phyloP scores from a whole-genome alignment of 768 basidiomycete genomes.

The Sporobolomyces roseus region DNA sequence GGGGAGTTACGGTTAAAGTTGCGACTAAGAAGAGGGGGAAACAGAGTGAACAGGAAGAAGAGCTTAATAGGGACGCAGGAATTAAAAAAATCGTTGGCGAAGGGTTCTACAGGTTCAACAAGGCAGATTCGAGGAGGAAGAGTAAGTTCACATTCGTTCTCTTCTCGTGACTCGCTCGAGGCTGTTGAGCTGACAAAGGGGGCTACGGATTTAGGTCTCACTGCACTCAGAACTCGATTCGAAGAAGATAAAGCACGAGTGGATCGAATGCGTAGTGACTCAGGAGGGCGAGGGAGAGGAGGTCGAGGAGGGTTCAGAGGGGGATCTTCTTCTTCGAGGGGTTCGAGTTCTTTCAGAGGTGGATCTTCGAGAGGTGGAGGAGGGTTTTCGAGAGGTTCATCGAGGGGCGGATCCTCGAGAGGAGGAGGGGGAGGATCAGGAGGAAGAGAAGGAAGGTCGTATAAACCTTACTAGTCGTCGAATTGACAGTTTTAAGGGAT shows the following conservation, averaged over 20 bases:
- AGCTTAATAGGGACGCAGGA: background rate
- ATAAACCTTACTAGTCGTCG: conserved; percentile 10
- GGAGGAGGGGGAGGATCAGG: background rate
- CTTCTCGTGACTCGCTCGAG: no score
- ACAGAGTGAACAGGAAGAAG: background rate
- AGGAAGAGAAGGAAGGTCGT: conserved; percentile 7
- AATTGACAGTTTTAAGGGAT: no score
- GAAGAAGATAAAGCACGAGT: conserved; percentile 36
- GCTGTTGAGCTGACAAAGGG: no score
- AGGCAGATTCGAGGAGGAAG: conserved; percentile 24
- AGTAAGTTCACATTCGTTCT: conserved; percentile 23
- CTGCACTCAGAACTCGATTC: conserved; percentile 25
- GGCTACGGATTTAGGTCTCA: conserved; percentile 22
- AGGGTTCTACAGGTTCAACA: conserved; percentile 37
- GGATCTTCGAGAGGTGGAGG: background rate
- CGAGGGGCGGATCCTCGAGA: background rate
- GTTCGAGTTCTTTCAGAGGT: background rate
- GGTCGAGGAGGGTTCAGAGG: conserved; percentile 7
- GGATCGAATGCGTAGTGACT: background rate
- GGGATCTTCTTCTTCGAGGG: no score
- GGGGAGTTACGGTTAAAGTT: conserved; percentile 33
- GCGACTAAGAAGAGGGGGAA: conserved; percentile 30
- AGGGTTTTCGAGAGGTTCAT: background rate
- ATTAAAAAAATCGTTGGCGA: conserved; percentile 41
- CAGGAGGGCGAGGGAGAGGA: conserved; percentile 3